Evolutionary conservation across 2,329 filamentous ascomycete species (phyloP).

Genomic region (Tothia fuscella): DNA sequence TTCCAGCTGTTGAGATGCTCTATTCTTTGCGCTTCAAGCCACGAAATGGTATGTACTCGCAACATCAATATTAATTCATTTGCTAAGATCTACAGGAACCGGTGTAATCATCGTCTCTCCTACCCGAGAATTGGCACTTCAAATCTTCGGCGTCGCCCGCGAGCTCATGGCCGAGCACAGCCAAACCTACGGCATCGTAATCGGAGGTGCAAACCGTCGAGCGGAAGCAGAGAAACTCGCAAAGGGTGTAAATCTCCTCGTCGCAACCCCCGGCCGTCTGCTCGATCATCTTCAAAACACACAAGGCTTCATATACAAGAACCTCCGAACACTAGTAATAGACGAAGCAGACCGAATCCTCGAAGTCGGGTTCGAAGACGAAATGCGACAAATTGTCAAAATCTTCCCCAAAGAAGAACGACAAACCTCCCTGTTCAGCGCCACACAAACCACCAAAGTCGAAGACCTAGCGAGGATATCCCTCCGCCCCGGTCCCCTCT

Average conservation of each 20-base stretch:
- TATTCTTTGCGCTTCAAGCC: constrained; percentile 86
- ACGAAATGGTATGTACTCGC: constrained; percentile 73
- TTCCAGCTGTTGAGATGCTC: constrained; percentile 89
- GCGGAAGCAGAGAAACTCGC: constrained; percentile 88
- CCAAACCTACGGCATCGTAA: constrained; percentile 92
- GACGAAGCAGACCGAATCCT: constrained; percentile 95
- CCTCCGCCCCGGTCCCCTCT: constrained; percentile 76
- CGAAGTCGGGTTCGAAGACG: constrained; percentile 96
- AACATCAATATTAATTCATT: constrained; percentile 12
- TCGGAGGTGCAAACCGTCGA: constrained; percentile 81
- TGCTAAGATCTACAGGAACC: constrained; percentile 40
- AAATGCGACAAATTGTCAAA: constrained; percentile 94
- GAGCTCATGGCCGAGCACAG: constrained; percentile 90
- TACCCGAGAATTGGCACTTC: constrained; percentile 83
- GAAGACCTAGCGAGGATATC: constrained; percentile 94
- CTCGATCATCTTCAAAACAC: constrained; percentile 94
- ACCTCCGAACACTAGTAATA: constrained; percentile 81
- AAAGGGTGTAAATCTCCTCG: constrained; percentile 89
- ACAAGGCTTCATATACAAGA: constrained; percentile 80
- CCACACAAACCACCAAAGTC: constrained; percentile 96
- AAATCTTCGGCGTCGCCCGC: constrained; percentile 89
- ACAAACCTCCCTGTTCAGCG: constrained; percentile 97
- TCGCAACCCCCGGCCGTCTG: constrained; percentile 84
- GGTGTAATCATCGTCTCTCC: constrained; percentile 89
- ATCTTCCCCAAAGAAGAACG: constrained; percentile 77